These are phyloP conservation scores for Citrus glauca DNA, from an alignment of 345 rosid genomes.

Conservation along the genomic window DNA sequence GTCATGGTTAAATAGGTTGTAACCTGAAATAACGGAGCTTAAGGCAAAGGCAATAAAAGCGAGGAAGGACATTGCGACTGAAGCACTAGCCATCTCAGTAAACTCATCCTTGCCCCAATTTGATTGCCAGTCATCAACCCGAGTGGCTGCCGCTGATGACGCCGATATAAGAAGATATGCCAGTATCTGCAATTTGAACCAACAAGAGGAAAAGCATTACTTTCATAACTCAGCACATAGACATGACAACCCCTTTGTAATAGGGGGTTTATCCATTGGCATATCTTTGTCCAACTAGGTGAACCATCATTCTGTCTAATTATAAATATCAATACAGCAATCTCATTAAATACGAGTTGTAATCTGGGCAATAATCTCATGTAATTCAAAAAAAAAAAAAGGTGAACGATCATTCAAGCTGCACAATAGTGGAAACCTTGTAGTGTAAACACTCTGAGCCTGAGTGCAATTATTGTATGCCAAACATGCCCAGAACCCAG, in stretches of 20 bases:
- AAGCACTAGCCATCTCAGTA: constrained; percentile 91
- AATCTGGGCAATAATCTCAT: too few relatives aligned
- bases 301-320: not conserved
- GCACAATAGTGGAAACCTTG: not conserved
- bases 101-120: constrained; percentile 99
- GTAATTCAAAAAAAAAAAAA: too few relatives aligned
- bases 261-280: not conserved
- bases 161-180: constrained; percentile 91
- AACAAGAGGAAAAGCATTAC: not conserved
- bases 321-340: too few relatives aligned
- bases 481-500: not conserved
- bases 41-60: constrained; percentile 75
- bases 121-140: constrained; percentile 90
- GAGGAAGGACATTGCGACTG: constrained; percentile 70
- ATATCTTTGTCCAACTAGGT: not conserved
- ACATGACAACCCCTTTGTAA: not conserved
- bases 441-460: not conserved
- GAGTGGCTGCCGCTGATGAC: constrained; percentile 87
- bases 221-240: not conserved
- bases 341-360: too few relatives aligned
- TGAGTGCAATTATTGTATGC: not conserved
- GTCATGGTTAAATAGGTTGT: constrained; percentile 47
- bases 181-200: constrained; percentile 48
- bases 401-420: not conserved
- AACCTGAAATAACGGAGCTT: constrained; percentile 80